Base-by-base conservation (phyloP, 2,329 filamentous ascomycete genomes). In the Colletotrichum tofieldiae region DNA sequence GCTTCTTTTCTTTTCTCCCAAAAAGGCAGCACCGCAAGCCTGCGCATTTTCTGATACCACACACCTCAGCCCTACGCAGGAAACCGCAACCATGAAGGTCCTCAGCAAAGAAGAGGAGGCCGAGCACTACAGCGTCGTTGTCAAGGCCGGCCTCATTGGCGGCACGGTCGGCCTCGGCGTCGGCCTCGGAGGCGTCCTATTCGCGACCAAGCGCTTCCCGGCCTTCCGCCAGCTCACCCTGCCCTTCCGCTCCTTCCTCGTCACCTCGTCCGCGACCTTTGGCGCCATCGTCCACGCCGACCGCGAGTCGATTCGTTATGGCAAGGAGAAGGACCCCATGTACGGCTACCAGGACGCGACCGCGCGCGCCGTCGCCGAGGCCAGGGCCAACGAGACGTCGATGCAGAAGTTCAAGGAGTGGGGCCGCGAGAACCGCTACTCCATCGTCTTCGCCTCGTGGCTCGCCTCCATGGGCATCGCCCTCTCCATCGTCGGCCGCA, bases 21-120 rank as follows among this genome's bases (percentile, higher is more conserved):
- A 62, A 32, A 18, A 65, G 64, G 51, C 45, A 23, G 58, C 64
- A 29, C 49, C 51, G 62, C 65, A 73, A 20, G 4, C 18, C 11
- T 55, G 12, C 7, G 20, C 47, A 60, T 35, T 3, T 26, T n/a
- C 9, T 43, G 14, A 18, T 39, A 65, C 26, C 52, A 43, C 8
- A 43, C 16, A n/a, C 35, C 37, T 37, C 20, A 29, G 14, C 23
- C 20, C 20, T 26, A 56, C 35, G 41, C 39, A 14, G 49, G 23
- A 47, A 65, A 73, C 75, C 76, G 75, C 77, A 83, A 87, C 62
- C 75, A 99, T 98, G 96, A 98, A 98, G 92, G 87, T 98, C 80
- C 89, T 98, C 81, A 97, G 93, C 78, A 94, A 96, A 82, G 94
- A 98, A 90, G 94, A 98, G 86, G 95, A 98, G 85, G 82, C 87